phyloP scores from a whole-genome alignment of 768 basidiomycete species.

The Hydnomerulius pinastri region DNA sequence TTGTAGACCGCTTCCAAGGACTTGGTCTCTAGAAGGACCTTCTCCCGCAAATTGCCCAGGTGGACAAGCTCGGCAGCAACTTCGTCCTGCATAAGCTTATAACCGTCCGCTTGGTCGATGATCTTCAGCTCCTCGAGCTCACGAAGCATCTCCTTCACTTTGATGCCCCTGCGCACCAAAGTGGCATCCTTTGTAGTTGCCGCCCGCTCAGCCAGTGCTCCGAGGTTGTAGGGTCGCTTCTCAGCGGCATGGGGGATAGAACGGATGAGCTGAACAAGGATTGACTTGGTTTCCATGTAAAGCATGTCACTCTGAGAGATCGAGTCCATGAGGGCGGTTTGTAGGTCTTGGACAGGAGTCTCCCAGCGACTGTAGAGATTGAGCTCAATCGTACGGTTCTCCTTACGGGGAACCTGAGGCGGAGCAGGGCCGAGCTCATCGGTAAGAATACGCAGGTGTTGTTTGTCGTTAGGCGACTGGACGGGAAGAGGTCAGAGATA shows the following conservation, averaged over 20 bases:
- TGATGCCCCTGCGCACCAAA: slow-evolving; percentile 96
- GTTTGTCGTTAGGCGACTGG: slow-evolving; percentile 96
- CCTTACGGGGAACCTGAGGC: slow-evolving; percentile 94
- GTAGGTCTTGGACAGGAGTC: slow-evolving; percentile 96
- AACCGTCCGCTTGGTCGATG: slow-evolving; percentile 80
- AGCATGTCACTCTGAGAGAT: slow-evolving; percentile 98
- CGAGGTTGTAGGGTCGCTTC: slow-evolving; percentile 86
- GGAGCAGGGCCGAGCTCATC: slow-evolving; percentile 96
- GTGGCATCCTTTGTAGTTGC: slow-evolving; percentile 97
- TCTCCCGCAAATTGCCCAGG: slow-evolving; percentile 94
- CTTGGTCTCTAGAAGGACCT: slow-evolving; percentile 89
- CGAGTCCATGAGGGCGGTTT: slow-evolving; percentile 94
- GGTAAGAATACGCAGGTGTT: slow-evolving; percentile 93
- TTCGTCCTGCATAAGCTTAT: slow-evolving; percentile 96
- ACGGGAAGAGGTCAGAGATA: slow-evolving; percentile 3
- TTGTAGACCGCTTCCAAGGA: slow-evolving; percentile 97
- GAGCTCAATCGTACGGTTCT: slow-evolving; percentile 92
- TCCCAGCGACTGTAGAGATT: slow-evolving; percentile 98
- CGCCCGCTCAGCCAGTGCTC: slow-evolving; percentile 88
- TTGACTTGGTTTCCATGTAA: slow-evolving; percentile 99
- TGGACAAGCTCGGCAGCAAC: slow-evolving; percentile 94
- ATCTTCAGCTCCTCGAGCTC: slow-evolving; percentile 91
- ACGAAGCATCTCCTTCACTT: slow-evolving; percentile 98
- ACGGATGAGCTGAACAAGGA: slow-evolving; percentile 96
- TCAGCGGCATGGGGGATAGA: slow-evolving; percentile 86